Evolutionary conservation across 108 stramenopile genomes (phyloP).

Genomic region (Fragilaria crotonensis): DNA sequence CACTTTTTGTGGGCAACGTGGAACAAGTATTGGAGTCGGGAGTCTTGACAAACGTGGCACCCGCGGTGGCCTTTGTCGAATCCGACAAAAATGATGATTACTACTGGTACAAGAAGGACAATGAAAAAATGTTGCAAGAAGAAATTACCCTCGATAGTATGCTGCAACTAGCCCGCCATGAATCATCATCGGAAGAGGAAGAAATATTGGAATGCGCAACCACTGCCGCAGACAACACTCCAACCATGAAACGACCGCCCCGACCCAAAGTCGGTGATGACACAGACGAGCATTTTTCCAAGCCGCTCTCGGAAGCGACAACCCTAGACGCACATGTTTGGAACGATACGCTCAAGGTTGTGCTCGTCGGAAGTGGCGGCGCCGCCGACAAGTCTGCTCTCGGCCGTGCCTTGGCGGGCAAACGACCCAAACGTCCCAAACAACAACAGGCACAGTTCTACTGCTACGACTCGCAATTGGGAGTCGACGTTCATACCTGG

Average conservation of each 20-base stretch:
- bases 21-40: constrained; percentile 17
- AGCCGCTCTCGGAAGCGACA: constrained; percentile 20
- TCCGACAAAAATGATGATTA: constrained; percentile 29
- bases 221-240: background rate
- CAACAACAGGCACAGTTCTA: constrained; percentile 7
- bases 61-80: constrained; percentile 33
- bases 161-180: background rate
- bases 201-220: background rate
- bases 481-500: constrained; percentile 44
- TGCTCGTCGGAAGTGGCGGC: constrained; percentile 34
- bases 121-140: background rate
- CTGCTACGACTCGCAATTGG: constrained; percentile 9
- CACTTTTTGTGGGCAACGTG: constrained; percentile 31
- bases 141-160: background rate
- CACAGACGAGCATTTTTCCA: constrained; percentile 23
- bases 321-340: constrained; percentile 24
- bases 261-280: constrained; percentile 6
- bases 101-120: constrained; percentile 24
- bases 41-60: constrained; percentile 15
- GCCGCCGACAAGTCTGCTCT: constrained; percentile 27
- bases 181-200: constrained; percentile 1
- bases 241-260: no score
- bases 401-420: constrained; percentile 23
- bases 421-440: constrained; percentile 20
- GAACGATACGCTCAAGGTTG: constrained; percentile 47